Evolutionary conservation across 768 basidiomycete genomes (phyloP).

Genomic region (Lentinula sp.): DNA sequence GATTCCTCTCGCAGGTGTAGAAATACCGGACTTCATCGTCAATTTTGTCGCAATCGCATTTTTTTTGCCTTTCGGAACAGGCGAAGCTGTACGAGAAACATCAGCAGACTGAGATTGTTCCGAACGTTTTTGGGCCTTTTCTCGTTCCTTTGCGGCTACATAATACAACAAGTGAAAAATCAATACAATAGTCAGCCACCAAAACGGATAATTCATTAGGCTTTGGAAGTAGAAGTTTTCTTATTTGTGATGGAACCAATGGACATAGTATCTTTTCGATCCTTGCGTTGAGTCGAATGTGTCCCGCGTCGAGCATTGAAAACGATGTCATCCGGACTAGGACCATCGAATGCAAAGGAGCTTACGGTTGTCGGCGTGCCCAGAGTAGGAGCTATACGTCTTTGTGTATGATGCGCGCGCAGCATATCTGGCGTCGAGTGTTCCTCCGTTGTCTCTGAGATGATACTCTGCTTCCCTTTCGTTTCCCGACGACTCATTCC

Average conservation of each 20-base stretch:
- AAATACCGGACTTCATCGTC: constrained; percentile 31
- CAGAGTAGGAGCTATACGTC: constrained; percentile 28
- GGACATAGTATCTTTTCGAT: constrained; percentile 11
- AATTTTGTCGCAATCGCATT: constrained; percentile 28
- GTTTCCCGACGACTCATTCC: constrained; percentile 15
- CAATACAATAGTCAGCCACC: constrained; percentile 11
- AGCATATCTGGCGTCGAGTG: constrained; percentile 20
- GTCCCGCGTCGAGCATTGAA: constrained; percentile 77
- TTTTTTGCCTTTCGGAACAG: constrained; percentile 12
- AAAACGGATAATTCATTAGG: constrained; percentile 4
- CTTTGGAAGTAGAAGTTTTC: constrained; percentile 18
- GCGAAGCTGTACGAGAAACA: constrained; percentile 41
- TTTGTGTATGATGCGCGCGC: constrained; percentile 20
- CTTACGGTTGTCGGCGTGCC: constrained; percentile 25
- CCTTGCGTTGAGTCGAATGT: constrained; percentile 37
- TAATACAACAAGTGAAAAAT: constrained; percentile 23
- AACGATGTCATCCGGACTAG: constrained; percentile 91
- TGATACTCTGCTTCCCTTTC: constrained; percentile 21
- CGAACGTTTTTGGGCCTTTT: constrained; percentile 56
- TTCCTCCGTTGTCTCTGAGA: background rate
- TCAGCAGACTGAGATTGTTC: constrained; percentile 33
- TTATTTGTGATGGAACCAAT: constrained; percentile 7
- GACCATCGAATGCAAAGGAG: constrained; percentile 68
- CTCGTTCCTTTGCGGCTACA: constrained; percentile 76
- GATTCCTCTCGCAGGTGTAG: constrained; percentile 31